These are phyloP conservation scores for Chaetomium globosum DNA, from an alignment of 2,329 filamentous ascomycete genomes.

Conservation along the genomic window DNA sequence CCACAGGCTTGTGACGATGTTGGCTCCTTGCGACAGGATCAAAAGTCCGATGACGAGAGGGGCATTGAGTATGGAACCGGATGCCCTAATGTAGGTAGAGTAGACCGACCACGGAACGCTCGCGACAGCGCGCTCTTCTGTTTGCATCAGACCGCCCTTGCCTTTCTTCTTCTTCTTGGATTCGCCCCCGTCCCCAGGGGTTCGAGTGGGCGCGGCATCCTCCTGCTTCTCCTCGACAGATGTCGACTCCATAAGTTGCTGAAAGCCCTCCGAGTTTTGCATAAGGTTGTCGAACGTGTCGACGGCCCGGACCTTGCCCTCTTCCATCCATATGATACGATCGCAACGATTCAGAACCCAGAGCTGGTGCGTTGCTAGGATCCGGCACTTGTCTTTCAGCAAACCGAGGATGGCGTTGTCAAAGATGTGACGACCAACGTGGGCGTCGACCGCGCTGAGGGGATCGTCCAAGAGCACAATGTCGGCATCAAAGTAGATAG, in stretches of 20 bases:
- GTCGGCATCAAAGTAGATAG: constrained; percentile 70
- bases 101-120: constrained; percentile 83
- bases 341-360: constrained; percentile 91
- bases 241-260: constrained; percentile 81
- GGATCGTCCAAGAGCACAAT: constrained; percentile 72
- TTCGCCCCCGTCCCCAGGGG: constrained; percentile 43
- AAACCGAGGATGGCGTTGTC: constrained; percentile 91
- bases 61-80: constrained; percentile 70
- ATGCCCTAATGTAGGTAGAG: constrained; percentile 73
- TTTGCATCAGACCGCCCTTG: constrained; percentile 69
- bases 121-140: constrained; percentile 68
- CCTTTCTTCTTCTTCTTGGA: constrained; percentile 59
- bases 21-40: constrained; percentile 74
- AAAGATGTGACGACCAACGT: constrained; percentile 77
- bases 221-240: constrained; percentile 69
- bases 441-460: constrained; percentile 68
- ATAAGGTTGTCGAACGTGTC: constrained; percentile 91
- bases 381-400: constrained; percentile 83
- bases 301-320: constrained; percentile 78
- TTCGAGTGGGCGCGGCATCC: constrained; percentile 50
- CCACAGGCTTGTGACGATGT: constrained; percentile 88
- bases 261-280: constrained; percentile 74
- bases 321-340: constrained; percentile 90
- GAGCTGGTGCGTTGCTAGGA: constrained; percentile 92
- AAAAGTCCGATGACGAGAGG: constrained; percentile 66